Evolutionary conservation across 2,329 filamentous ascomycete genomes (phyloP).

Genomic region (Colletotrichum zoysiae): DNA sequence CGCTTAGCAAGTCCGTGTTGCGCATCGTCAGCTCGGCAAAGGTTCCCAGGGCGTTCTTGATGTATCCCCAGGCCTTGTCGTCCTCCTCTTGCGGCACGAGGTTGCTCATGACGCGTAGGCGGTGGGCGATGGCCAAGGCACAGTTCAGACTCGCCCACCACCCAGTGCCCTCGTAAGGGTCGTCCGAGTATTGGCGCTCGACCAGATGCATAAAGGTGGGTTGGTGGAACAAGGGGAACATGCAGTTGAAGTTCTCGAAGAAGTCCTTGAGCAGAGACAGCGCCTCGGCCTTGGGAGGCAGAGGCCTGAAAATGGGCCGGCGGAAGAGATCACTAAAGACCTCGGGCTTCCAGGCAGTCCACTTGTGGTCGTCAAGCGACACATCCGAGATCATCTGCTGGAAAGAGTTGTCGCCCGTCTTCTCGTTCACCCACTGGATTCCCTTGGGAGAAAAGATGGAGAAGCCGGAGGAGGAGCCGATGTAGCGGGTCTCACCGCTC

Average conservation of each 20-base stretch:
- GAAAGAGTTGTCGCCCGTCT: conserved; percentile 95
- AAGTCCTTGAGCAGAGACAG: conserved; percentile 91
- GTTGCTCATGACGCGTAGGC: conserved; percentile 95
- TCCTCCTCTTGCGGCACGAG: conserved; percentile 92
- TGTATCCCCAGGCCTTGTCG: conserved; percentile 91
- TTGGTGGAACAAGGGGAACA: conserved; percentile 97
- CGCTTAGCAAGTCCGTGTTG: conserved; percentile 93
- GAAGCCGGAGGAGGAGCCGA: conserved; percentile 96
- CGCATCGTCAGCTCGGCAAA: conserved; percentile 94
- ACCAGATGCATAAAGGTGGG: conserved; percentile 98
- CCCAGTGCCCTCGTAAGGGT: conserved; percentile 93
- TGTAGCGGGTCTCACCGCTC: conserved; percentile 93
- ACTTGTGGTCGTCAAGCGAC: conserved; percentile 94
- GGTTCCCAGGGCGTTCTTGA: conserved; percentile 97
- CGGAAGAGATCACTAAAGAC: conserved; percentile 94
- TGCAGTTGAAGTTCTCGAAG: conserved; percentile 99
- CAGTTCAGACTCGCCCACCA: conserved; percentile 99
- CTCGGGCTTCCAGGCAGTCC: conserved; percentile 98
- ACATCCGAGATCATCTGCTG: conserved; percentile 93
- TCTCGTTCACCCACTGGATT: conserved; percentile 98
- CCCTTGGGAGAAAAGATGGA: conserved; percentile 99
- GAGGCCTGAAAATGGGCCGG: conserved; percentile 82
- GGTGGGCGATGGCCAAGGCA: conserved; percentile 90
- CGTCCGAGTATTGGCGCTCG: conserved; percentile 90
- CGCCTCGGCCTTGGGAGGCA: conserved; percentile 90